Evolutionary conservation across 208 protist genomes (phyloP), one percentile per base, ranked within the genome.

Genomic region (Trypanosoma avium): DNA sequence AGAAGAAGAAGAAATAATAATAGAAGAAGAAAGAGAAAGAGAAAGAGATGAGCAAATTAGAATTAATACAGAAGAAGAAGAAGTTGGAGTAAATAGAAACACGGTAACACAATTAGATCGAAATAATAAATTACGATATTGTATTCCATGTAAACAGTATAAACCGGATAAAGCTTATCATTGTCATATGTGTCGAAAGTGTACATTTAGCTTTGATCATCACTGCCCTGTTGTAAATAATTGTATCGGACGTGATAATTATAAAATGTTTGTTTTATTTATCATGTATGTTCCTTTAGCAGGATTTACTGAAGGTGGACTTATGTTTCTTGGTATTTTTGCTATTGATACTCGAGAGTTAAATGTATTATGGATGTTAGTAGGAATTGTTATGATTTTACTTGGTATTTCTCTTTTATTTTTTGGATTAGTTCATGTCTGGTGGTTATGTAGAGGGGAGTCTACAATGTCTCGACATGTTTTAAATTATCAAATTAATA

Each of bases 211-310:
- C 52, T 93, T 96, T 59, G 94, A 97, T 66, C 94, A 97, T 59
- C 94, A 97, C 75, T 97, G 94, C 73, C 87, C 84, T 15, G 93
- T 79, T 27, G 42, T 97, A 15, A 95, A 96, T 66, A 97, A 96
- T 67, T 97, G 94, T 55, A 84, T 97, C 7, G 88, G 90, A 6
- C 79, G 77, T 58, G 75, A 87, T 36, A 97, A 94, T 70, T 91
- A 94, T 56, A 92, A 93, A 59, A 61, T 88, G 12, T 97, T 96
- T 53, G 19, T 94, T 3, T 17, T 92, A 7, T 91, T 93, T 58
- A 52, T 97, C 15, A 30, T 90, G 3, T 91, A 94, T 60, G 54
- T 36, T 46, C 57, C 57, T n/a, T 26, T 87, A 0, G 79, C 62
- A 4, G 54, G 64, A 27, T 48, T 57, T 17, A 1, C 81, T 5